Base-by-base conservation (phyloP, 2,329 filamentous ascomycete genomes). In the Hypoxylon sp. region DNA sequence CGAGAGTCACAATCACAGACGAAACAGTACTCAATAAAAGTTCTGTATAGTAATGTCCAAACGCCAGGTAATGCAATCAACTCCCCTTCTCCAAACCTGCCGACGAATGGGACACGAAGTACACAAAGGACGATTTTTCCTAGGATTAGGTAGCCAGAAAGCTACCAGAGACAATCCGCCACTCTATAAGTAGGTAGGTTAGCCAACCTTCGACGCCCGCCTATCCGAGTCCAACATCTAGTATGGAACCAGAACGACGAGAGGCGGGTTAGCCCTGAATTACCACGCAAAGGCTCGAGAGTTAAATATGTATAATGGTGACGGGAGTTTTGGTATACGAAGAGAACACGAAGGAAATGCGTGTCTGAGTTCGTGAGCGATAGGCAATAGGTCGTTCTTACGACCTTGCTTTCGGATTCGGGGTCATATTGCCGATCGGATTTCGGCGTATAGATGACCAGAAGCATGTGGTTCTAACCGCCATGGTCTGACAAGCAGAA, bases 301-400 rank as follows among this genome's bases (percentile, higher is more conserved):
- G 68, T 74, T 73, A 73, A 75, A 72, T 54, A 59, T 61, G 44
- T 66, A 69, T 73, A 71, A 60, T 62, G 60, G 42, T 55, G 66
- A 72, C 54, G 65, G 63, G 55, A 54, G 46, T 64, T 58, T 50
- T 62, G 35, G 47, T 60, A 57, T 71, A 58, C 44, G 72, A 74
- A 75, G 72, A 47, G 68, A 74, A 75, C 67, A 72, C 68, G 72
- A 75, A 74, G 64, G 58, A 64, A 69, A 76, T 65, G 47, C 65
- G 68, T 68, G 64, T 60, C 57, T 67, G n/a, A n/a, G 44, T 62
- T 67, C 66, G 60, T 63, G 48, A 35, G 53, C 63, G 17, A 27
- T 57, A 24, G 15, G 27, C 44, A 24, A 31, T n/a, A 32, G 48
- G 52, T 29, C n/a, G 46, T 37, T 32, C 32, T 51, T 11, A 24